Conservation (phyloP, 2,329 filamentous ascomycete species). For the Paecilomyces fulvus region DNA sequence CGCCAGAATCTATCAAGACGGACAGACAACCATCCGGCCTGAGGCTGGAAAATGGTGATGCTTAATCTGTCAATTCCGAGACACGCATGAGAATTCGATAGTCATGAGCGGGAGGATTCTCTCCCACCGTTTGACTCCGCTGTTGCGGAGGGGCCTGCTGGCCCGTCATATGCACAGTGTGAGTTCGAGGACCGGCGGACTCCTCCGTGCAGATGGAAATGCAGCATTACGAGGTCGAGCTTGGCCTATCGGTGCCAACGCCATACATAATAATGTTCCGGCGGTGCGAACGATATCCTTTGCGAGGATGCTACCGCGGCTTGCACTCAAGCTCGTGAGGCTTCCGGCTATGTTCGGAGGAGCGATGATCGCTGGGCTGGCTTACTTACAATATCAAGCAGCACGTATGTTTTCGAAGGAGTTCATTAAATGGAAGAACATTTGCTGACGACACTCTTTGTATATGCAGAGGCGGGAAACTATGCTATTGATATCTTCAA, state of each 20-base stretch:
- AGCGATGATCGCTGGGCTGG: conserved; percentile 73
- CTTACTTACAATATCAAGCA: conserved; percentile 95
- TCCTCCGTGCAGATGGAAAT: conserved; percentile 58
- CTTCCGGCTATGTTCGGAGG: conserved; percentile 89
- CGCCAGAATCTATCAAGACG: neutral
- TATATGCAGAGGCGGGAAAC: conserved; percentile 57
- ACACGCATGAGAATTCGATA: conserved; percentile 30
- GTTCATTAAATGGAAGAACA: neutral
- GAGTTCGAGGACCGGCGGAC: conserved; percentile 56
- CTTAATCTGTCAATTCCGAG: conserved; percentile 2
- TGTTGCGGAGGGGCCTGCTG: conserved; percentile 53
- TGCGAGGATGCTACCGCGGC: conserved; percentile 64
- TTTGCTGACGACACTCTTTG: conserved; percentile 1
- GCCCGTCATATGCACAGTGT: conserved; percentile 56
- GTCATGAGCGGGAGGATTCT: conserved; percentile 67
- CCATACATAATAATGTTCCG: conserved; percentile 67
- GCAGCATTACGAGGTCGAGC: conserved; percentile 55
- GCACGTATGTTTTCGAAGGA: conserved; percentile 53
- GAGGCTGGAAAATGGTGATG: neutral
- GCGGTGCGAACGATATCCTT: conserved; percentile 59
- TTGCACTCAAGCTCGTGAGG: conserved; percentile 81
- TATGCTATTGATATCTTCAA: conserved; percentile 70
- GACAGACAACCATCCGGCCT: neutral
- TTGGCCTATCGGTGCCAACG: conserved; percentile 69
- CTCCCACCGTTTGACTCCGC: conserved; percentile 61